phyloP scores from a whole-genome alignment of 2,329 filamentous ascomycete genomes.

The Talaromyces sp. region DNA sequence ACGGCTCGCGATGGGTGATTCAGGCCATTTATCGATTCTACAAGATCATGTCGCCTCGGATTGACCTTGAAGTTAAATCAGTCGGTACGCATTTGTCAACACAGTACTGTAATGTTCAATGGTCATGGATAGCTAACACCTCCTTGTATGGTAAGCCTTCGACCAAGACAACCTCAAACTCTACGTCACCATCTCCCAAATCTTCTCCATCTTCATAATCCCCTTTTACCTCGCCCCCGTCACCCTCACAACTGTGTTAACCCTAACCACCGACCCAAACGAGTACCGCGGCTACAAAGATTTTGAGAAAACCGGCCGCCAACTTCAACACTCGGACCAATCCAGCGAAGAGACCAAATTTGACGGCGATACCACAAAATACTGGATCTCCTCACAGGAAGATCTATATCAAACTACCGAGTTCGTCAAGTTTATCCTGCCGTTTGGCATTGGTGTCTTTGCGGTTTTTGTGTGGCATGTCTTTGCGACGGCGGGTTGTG shows the following conservation, averaged over 20 bases:
- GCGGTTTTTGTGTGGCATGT: slow-evolving; percentile 64
- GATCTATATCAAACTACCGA: slow-evolving; percentile 79
- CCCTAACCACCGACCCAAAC: slow-evolving; percentile 53
- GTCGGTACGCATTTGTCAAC: slow-evolving; percentile 46
- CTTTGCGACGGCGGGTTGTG: slow-evolving; percentile 63
- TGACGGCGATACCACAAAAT: slow-evolving; percentile 38
- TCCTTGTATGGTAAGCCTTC: slow-evolving; percentile 54
- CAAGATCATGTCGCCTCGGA: slow-evolving; percentile 74
- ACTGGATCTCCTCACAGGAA: slow-evolving; percentile 74
- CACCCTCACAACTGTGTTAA: slow-evolving; percentile 65
- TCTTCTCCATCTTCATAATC: slow-evolving; percentile 74
- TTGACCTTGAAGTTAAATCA: slow-evolving; percentile 65
- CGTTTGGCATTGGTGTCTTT: slow-evolving; percentile 57
- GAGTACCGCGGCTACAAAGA: slow-evolving; percentile 28
- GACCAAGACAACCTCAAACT: slow-evolving; percentile 66
- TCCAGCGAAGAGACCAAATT: slow-evolving; percentile 23
- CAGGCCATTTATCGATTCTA: slow-evolving; percentile 77
- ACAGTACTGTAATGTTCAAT: neutral
- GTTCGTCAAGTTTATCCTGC: slow-evolving; percentile 68
- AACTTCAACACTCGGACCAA: slow-evolving; percentile 15
- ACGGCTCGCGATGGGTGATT: slow-evolving; percentile 66
- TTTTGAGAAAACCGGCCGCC: slow-evolving; percentile 22
- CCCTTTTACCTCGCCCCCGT: slow-evolving; percentile 71
- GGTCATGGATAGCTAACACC: neutral
- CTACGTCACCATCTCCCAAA: slow-evolving; percentile 71